A percentile compares a stretch with the other conserved stretches of the same genome.
phyloP scores from a whole-genome alignment of 148 eudicot species.

The Suaeda aralocaspica region DNA sequence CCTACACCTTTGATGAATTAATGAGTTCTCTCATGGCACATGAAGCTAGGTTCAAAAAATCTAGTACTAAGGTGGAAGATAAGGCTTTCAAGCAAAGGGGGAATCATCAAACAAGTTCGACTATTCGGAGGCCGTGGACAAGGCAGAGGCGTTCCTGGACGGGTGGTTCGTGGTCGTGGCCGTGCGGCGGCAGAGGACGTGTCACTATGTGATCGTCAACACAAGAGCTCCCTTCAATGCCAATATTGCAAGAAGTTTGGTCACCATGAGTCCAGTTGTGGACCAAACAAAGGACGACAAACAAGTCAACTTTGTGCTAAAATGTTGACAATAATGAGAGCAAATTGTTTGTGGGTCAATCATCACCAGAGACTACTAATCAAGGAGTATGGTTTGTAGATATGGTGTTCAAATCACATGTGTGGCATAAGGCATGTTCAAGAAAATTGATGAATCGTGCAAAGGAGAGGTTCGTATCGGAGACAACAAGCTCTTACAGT shows the following conservation, averaged over 20 bases:
- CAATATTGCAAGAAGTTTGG: conserved; percentile 7
- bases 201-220: not conserved
- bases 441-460: not conserved
- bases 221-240: not conserved
- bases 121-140: not conserved
- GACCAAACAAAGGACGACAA: conserved; percentile 2
- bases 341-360: conserved; percentile 8
- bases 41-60: no score
- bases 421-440: conserved; percentile 8
- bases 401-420: conserved; percentile 29
- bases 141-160: no score
- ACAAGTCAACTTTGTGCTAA: not conserved
- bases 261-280: conserved; percentile 18
- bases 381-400: conserved; percentile 24
- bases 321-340: conserved; percentile 8
- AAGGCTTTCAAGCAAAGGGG: conserved; percentile 3
- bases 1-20: no score
- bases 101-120: not conserved
- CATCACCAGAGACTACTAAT: no score
- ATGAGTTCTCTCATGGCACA: no score
- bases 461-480: conserved; percentile 20
- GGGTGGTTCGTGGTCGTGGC: not conserved
- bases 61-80: not conserved
- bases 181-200: not conserved
- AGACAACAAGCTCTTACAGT: conserved; percentile 8